Base-by-base conservation (phyloP, 768 basidiomycete genomes). In the Coprinopsis cinerea region DNA sequence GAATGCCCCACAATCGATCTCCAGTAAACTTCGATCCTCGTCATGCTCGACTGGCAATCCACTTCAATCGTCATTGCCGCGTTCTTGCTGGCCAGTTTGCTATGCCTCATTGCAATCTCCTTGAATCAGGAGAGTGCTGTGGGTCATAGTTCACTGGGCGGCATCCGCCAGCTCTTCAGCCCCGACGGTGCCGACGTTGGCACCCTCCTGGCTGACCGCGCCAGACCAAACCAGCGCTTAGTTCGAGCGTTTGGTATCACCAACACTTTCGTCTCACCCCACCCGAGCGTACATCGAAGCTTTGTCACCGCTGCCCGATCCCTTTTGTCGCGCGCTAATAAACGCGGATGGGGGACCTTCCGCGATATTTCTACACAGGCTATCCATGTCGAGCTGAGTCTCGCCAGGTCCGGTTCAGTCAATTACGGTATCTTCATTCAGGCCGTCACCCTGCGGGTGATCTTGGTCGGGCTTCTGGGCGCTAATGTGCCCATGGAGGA, bases 261-360 rank as follows among this genome's bases (percentile, higher is more conserved):
- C 0, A 83, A 74, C 41, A 78, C 81, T 0, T 83, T 83, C 34
- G 79, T 82, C 23, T 74, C 69, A 35, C 28, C 46, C 0, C 66
- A 75, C 2, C 11, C 51, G 0, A 48, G 23, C 6, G 52, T 73
- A 2, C 75, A 81, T 51, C 57, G 50, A 24, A 44, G 28, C 1
- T 78, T 74, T 49, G 58, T 66, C 26, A 41, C 52, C 1, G 55
- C 53, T 5, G 69, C 71, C 1, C 57, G 41, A 1, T 49, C 34
- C 1, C 61, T 74, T 1, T 57, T 77, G 4, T 63, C 50, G 15
- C 22, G 46, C 3, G 57, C 59, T 5, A 57, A 62, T 22, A 44
- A 55, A 18, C 53, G 55, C 18, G 66, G 66, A 36, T 76, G 74
- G 75, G 22, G 9, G 0, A 47, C 59, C 2, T 68, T 76, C 45